phyloP scores from a whole-genome alignment of 306 rosid genomes.

The Rubus idaeus region DNA sequence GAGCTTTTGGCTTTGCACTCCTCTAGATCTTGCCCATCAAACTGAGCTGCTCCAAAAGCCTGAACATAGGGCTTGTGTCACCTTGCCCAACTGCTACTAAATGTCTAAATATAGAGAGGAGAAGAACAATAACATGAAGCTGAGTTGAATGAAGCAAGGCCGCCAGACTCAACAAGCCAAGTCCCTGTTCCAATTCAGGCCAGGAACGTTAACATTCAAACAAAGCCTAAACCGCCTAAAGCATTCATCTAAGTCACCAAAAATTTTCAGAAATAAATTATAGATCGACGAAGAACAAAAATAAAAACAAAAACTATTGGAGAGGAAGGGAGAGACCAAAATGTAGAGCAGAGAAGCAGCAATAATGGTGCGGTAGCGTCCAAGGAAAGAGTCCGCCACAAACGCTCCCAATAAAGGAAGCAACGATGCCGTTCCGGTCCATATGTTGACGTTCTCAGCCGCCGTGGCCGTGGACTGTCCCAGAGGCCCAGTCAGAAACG shows the following conservation, averaged over 20 bases:
- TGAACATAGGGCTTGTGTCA: constrained; percentile 77
- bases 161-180: constrained; percentile 58
- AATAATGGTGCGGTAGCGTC: constrained; percentile 56
- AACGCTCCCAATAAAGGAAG: constrained; percentile 3
- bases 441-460: too few relatives aligned
- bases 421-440: too few relatives aligned
- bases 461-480: too few relatives aligned
- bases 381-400: constrained; percentile 53
- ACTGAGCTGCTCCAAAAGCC: constrained; percentile 77
- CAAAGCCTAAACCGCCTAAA: too few relatives aligned
- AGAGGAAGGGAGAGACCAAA: too few relatives aligned
- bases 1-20: constrained; percentile 64
- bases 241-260: too few relatives aligned
- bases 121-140: constrained; percentile 33
- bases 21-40: constrained; percentile 52
- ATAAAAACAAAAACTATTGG: too few relatives aligned
- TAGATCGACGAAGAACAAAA: too few relatives aligned
- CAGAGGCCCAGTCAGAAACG: constrained; percentile 45
- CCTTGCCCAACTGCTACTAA: constrained; percentile 62
- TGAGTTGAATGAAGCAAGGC: constrained; percentile 33
- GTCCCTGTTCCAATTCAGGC: constrained; percentile 45
- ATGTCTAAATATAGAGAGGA: constrained; percentile 53
- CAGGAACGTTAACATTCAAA: neutral
- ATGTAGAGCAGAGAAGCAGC: constrained; percentile 43
- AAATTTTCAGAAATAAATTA: too few relatives aligned